Base-by-base conservation (phyloP, 495 filamentous ascomycete genomes). In the Eremomyces bilateralis region DNA sequence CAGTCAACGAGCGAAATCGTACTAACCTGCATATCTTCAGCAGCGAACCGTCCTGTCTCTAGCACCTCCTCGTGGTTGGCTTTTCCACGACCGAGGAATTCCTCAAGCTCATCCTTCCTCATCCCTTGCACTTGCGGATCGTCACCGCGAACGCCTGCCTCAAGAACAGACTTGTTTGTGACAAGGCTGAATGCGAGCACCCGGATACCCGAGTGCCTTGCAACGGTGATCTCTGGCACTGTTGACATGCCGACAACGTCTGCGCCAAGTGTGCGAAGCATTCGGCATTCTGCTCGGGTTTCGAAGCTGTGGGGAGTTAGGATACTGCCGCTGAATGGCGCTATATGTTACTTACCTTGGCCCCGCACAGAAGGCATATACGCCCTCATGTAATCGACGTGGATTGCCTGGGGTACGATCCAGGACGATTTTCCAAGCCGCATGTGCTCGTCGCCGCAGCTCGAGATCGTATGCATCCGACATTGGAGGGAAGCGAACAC, bases 161-260 rank as follows among this genome's bases (percentile, higher is more conserved):
- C 65, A 22, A 79, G 49, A 5, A 82, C 72, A 2, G 71, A 67
- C 6, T 57, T 67, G 47, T 83, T 83, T 13, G 77, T 82, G n/a
- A 82, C 75, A 16, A 83, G 53, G 39, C 74, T 80, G 41, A 80
- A 63, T 21, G 74, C 77, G 28, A 80, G 48, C n/a, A 81, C 70
- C 20, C 66, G 59, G 36, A 83, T 61, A 8, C 67, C 71, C 37
- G 62, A 69, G 46, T 83, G 77, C 41, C 77, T 61, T 11, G 77
- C 76, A 13, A 75, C 69, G 33, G 80, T 63, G 27, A 80, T 72
- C 47, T 83, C 77, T 8, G 77, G 77, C 12, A 81, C 72, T 4
- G 76, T 80, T 13, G 71, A 77, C 77, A 82, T 81, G 5, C 76
- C 76, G 2, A 81, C 76, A 13, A 80, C 51, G 50, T 82, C 76